Evolutionary conservation across 2,329 filamentous ascomycete species (phyloP).

Genomic region (Tolypocladium nubicola): DNA sequence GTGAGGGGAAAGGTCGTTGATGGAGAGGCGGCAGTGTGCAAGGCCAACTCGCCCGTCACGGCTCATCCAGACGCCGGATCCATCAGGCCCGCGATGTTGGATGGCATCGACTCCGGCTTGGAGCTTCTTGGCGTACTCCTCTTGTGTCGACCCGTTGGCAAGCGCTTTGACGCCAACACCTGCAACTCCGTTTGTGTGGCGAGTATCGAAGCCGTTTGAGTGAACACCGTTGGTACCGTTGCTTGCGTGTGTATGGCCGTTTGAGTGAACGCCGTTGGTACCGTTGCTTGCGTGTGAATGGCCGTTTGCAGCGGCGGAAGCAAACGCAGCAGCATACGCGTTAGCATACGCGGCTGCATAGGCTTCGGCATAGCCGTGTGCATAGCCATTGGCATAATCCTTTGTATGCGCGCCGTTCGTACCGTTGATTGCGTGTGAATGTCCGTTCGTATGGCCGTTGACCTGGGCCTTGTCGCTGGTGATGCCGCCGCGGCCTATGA

Average conservation of each 20-base stretch:
- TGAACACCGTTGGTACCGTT: neutral
- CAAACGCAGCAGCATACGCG: neutral
- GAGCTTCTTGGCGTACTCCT: conserved; percentile 2
- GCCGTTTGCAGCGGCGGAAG: neutral
- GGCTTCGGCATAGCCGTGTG: neutral
- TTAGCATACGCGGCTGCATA: neutral
- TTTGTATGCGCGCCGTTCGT: neutral
- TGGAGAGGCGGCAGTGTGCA: conserved; percentile 39
- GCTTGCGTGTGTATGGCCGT: neutral
- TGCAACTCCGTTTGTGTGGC: neutral
- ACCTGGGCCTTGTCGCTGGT: neutral
- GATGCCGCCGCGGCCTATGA: neutral
- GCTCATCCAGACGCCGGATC: conserved; percentile 17
- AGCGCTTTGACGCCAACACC: neutral
- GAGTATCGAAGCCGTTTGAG: neutral
- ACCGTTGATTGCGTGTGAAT: neutral
- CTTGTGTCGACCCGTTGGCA: neutral
- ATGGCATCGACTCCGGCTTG: conserved; percentile 13
- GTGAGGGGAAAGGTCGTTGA: conserved; percentile 37
- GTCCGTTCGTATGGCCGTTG: neutral
- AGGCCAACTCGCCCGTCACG: conserved; percentile 17
- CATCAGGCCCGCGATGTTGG: conserved; percentile 20
- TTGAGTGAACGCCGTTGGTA: neutral
- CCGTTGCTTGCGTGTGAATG: neutral
- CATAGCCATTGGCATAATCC: neutral